Evolutionary conservation across 1,139 yeast genomes (phyloP).

Genomic region (Candida labiduridarum): DNA sequence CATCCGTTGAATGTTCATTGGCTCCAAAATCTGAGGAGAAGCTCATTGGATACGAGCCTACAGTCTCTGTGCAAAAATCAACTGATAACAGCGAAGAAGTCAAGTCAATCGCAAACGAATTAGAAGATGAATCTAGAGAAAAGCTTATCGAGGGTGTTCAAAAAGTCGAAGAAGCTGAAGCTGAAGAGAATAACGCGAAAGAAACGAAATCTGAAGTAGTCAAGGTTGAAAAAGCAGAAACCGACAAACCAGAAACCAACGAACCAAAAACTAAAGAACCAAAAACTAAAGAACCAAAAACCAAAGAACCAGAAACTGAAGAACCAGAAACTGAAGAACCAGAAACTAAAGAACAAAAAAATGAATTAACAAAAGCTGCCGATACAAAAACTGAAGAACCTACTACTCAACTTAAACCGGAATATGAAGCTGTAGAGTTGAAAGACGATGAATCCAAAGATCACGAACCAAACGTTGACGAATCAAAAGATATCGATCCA

Average conservation of each 20-base stretch:
- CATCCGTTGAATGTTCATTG: no score
- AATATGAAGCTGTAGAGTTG: neutral
- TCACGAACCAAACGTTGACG: neutral
- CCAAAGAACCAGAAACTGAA: constrained; percentile 5
- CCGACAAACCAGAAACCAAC: neutral
- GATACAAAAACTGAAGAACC: neutral
- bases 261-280: constrained; percentile 2
- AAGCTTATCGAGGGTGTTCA: neutral
- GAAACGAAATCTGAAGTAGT: constrained; percentile 5
- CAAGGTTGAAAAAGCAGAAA: neutral
- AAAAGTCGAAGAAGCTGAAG: neutral
- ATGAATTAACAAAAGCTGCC: neutral
- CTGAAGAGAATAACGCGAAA: constrained; percentile 5
- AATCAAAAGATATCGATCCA: neutral
- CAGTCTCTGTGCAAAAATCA: no score
- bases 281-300: constrained; percentile 9
- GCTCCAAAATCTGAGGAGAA: neutral
- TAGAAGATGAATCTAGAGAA: neutral
- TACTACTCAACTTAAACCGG: no score
- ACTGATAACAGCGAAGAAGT: neutral
- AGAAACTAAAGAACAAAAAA: constrained; percentile 1
- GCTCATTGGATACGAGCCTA: neutral
- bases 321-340: constrained; percentile 4
- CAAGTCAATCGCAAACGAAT: neutral
- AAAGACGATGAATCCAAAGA: neutral